Percentiles rank a stretch among this genome's conserved stretches.
These are phyloP conservation scores for Pseudogymnoascus sp. DNA, from an alignment of 2,329 filamentous ascomycete genomes.

Conservation along the genomic window DNA sequence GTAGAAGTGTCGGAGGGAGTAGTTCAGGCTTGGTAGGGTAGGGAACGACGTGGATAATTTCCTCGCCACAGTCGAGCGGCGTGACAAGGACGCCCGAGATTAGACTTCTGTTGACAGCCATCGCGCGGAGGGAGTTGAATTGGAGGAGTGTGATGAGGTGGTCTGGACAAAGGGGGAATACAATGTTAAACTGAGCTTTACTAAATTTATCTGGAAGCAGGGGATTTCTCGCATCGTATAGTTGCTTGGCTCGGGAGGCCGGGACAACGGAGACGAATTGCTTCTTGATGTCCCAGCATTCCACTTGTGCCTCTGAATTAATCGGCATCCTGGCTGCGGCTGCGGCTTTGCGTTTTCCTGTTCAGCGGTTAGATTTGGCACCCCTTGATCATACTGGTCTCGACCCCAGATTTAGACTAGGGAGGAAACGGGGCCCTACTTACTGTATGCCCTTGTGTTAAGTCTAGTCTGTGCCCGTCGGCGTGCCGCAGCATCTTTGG, in stretches of 20 bases:
- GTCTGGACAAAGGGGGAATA: constrained; percentile 35
- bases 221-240: constrained; percentile 28
- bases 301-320: constrained; percentile 28
- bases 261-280: constrained; percentile 29
- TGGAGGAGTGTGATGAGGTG: constrained; percentile 38
- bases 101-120: constrained; percentile 31
- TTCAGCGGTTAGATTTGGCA: constrained; percentile 18
- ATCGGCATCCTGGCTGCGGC: constrained; percentile 17
- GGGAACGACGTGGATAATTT: constrained; percentile 27
- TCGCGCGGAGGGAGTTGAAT: constrained; percentile 34
- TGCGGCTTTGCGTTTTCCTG: constrained; percentile 31
- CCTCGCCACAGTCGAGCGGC: constrained; percentile 28
- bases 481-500: constrained; percentile 34
- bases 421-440: constrained; percentile 21
- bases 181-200: constrained; percentile 22
- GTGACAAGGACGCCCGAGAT: constrained; percentile 29
- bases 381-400: constrained; percentile 10
- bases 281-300: constrained; percentile 31
- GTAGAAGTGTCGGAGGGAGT: constrained; percentile 30
- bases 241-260: constrained; percentile 27
- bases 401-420: constrained; percentile 11
- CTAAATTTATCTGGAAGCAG: constrained; percentile 24
- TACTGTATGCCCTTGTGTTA: constrained; percentile 39
- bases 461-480: constrained; percentile 38
- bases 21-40: constrained; percentile 25